phyloP scores from a whole-genome alignment of 352 stramenopile species.

The Phytophthora uliginosa region DNA sequence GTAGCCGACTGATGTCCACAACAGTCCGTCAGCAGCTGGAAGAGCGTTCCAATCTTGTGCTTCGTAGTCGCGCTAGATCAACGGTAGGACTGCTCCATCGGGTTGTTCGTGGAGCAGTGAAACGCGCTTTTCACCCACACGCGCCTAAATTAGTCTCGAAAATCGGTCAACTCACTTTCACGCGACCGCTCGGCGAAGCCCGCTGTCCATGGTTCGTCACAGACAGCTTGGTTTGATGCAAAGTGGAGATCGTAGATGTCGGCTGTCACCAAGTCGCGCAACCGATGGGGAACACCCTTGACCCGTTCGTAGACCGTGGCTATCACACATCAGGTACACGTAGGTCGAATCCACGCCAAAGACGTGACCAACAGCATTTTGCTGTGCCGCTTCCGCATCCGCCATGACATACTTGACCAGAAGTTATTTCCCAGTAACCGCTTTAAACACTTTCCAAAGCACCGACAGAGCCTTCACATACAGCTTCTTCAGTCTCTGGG shows the following conservation, averaged over 20 bases:
- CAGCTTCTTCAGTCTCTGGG: too few relatives aligned
- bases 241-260: slow-evolving; percentile 24
- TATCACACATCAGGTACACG: slow-evolving; percentile 22
- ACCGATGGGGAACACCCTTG: neutral
- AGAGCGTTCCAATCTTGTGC: slow-evolving; percentile 5
- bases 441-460: too few relatives aligned
- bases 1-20: neutral
- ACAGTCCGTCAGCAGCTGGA: neutral
- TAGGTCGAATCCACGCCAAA: slow-evolving; percentile 7
- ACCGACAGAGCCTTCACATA: too few relatives aligned
- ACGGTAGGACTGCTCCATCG: neutral
- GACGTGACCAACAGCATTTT: too few relatives aligned
- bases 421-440: too few relatives aligned
- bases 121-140: neutral
- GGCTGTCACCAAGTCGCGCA: neutral
- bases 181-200: neutral
- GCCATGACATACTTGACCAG: too few relatives aligned
- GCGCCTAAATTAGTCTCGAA: neutral
- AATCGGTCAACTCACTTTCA: neutral
- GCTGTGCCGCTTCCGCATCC: too few relatives aligned
- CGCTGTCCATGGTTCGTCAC: neutral
- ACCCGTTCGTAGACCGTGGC: slow-evolving; percentile 5
- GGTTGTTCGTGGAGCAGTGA: neutral
- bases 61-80: slow-evolving; percentile 1
- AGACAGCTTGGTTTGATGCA: neutral